Conservation (phyloP, 805 yeast species). For the Metschnikowia vanudenii region DNA sequence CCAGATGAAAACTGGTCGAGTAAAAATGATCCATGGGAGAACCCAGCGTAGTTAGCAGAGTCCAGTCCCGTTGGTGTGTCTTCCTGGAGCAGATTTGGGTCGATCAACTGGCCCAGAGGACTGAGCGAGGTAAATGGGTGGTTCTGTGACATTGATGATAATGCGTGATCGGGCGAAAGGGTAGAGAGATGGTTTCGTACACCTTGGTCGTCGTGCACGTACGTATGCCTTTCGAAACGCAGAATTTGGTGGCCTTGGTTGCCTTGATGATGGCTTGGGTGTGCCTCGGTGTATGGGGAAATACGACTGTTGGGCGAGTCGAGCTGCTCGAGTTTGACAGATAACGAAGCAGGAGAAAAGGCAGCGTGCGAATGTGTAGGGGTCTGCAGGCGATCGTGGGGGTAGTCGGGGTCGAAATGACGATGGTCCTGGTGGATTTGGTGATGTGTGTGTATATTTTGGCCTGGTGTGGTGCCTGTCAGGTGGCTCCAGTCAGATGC, state of each 20-base stretch:
- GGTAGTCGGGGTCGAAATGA: not conserved
- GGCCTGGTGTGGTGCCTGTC: not conserved
- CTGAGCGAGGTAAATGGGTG: not conserved
- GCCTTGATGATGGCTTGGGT: not conserved
- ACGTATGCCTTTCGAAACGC: not conserved
- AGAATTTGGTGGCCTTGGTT: not conserved
- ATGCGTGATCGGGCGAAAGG: not conserved
- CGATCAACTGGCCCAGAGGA: not conserved
- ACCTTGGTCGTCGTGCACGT: not conserved
- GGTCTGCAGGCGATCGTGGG: not conserved
- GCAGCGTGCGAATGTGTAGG: constrained; percentile 1
- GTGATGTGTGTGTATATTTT: not conserved
- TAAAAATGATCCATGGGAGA: constrained; percentile 7
- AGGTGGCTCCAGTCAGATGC: constrained; percentile 1
- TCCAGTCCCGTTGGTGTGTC: not conserved
- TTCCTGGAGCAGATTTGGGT: not conserved
- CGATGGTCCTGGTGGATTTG: not conserved
- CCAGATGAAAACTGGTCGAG: constrained; percentile 15
- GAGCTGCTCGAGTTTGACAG: constrained; percentile 1
- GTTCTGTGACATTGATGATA: not conserved
- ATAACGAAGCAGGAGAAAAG: not conserved
- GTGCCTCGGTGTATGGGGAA: not conserved
- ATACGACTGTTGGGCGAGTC: not conserved
- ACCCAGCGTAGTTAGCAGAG: not conserved
- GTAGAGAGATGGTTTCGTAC: not conserved